Evolutionary conservation across 2,329 filamentous ascomycete species (phyloP).

Genomic region (Trichophyton equinum): DNA sequence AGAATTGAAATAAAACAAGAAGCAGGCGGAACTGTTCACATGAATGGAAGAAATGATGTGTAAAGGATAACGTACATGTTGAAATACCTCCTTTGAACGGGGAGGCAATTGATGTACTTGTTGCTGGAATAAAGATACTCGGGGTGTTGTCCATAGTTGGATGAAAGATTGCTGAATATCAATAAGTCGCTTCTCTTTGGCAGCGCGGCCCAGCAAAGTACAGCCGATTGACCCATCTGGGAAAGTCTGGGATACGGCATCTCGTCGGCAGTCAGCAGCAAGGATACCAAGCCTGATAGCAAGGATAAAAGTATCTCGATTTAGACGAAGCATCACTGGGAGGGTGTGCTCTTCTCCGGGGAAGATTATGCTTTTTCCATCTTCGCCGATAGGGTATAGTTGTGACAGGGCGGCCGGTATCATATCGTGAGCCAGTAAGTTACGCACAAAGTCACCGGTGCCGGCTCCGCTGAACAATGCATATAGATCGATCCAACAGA

Average conservation of each 20-base stretch:
- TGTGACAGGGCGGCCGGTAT: slow-evolving; percentile 32
- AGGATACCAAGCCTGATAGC: slow-evolving; percentile 35
- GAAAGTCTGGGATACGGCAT: slow-evolving; percentile 18
- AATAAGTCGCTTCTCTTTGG: slow-evolving; percentile 24
- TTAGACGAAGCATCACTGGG: slow-evolving; percentile 32
- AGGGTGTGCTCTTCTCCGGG: slow-evolving; percentile 27
- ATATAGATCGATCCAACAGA: slow-evolving; percentile 44
- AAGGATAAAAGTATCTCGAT: slow-evolving; percentile 35
- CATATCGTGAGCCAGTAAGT: slow-evolving; percentile 36
- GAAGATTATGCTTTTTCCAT: slow-evolving; percentile 26
- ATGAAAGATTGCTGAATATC: slow-evolving; percentile 27
- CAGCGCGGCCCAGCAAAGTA: slow-evolving; percentile 14
- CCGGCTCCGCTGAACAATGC: slow-evolving; percentile 42
- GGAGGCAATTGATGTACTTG: slow-evolving; percentile 26
- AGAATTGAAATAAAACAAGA: background rate
- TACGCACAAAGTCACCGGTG: slow-evolving; percentile 38
- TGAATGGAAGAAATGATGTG: background rate
- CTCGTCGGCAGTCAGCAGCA: slow-evolving; percentile 29
- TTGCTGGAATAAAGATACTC: slow-evolving; percentile 25
- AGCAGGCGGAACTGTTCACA: background rate
- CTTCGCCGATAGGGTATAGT: slow-evolving; percentile 25
- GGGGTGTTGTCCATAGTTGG: slow-evolving; percentile 28
- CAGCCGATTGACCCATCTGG: slow-evolving; percentile 6
- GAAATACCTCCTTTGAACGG: slow-evolving; percentile 28
- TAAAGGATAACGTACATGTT: slow-evolving; percentile 29